These are phyloP conservation scores for Fragaria iinumae DNA, from an alignment of 306 rosid species.

Conservation along the genomic window DNA sequence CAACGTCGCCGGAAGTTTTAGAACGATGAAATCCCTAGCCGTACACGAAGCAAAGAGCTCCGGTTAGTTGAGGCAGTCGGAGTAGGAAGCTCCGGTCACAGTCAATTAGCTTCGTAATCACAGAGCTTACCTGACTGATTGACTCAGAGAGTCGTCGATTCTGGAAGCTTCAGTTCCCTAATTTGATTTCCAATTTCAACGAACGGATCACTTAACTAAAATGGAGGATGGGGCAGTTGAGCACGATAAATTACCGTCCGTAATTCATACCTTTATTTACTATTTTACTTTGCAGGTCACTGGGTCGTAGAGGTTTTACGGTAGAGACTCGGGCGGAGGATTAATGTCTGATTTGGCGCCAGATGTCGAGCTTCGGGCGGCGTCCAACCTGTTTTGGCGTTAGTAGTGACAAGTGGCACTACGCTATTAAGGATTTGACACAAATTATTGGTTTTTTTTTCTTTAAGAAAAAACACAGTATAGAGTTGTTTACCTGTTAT, in stretches of 20 bases:
- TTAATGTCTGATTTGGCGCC: background rate
- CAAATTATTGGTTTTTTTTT: background rate
- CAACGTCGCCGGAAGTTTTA: background rate
- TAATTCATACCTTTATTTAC: background rate
- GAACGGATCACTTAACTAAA: background rate
- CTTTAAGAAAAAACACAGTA: too few relatives aligned
- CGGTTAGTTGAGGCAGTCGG: background rate
- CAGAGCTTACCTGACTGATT: background rate
- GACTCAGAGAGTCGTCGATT: conserved; percentile 16
- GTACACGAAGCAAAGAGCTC: background rate
- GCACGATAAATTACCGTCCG: background rate
- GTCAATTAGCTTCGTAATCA: background rate
- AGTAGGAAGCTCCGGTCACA: background rate
- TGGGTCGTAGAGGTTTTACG: background rate
- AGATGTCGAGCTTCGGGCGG: background rate
- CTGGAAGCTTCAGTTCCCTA: conserved; percentile 11
- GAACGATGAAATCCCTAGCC: background rate
- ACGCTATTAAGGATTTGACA: background rate
- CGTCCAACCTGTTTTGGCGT: background rate
- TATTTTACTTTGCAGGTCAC: background rate
- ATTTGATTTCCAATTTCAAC: background rate
- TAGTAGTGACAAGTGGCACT: background rate
- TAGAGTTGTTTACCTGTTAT: background rate
- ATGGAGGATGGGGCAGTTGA: background rate
- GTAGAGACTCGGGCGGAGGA: background rate